A percentile compares a stretch with the other conserved stretches of the same genome.
phyloP scores from a whole-genome alignment of 805 yeast genomes.

The Candida corydali region DNA sequence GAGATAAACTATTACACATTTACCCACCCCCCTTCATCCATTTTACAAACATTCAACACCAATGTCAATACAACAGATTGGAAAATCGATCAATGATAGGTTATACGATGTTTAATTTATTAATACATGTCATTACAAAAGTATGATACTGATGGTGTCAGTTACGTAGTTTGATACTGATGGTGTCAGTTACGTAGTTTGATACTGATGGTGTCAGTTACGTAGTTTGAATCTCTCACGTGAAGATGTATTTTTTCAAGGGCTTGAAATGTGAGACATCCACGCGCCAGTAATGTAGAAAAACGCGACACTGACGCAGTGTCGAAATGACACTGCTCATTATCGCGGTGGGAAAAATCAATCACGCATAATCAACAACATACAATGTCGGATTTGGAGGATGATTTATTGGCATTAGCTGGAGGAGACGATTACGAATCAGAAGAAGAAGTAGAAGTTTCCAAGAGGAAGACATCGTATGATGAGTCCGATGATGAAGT shows the following conservation, averaged over 20 bases:
- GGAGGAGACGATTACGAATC: conserved; percentile 44
- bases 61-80: conserved; percentile 1
- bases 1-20: conserved; percentile 11
- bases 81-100: conserved; percentile 5
- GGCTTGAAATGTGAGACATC: conserved; percentile 1
- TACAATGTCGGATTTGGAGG: conserved; percentile 88
- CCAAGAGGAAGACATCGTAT: not conserved
- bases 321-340: too few species aligned
- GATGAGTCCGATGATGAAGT: conserved; percentile 9
- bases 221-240: conserved; percentile 5
- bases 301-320: not conserved
- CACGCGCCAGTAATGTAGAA: not conserved
- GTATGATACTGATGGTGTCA: too few species aligned
- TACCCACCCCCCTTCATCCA: not conserved
- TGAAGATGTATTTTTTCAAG: not conserved
- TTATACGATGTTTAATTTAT: conserved; percentile 1
- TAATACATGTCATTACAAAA: conserved; percentile 8
- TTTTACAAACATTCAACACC: not conserved
- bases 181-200: too few species aligned
- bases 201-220: too few species aligned
- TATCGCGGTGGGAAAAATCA: too few species aligned
- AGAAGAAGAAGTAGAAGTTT: conserved; percentile 23
- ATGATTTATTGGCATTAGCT: conserved; percentile 93
- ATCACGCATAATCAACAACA: conserved; percentile 3
- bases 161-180: too few species aligned